Conservation (phyloP, 345 rosid genomes). For the Aegle marmelos region DNA sequence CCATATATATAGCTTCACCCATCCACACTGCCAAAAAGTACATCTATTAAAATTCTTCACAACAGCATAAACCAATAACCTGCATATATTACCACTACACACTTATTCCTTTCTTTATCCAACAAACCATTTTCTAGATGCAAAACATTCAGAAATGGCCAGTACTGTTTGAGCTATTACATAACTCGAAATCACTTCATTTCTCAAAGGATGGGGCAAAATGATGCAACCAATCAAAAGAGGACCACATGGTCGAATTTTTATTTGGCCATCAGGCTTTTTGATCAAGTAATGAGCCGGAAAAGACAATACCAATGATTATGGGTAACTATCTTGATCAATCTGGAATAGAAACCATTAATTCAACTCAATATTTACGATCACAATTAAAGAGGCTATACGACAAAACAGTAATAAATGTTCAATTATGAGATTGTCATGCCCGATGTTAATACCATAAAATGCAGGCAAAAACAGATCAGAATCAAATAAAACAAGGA, state of each 20-base stretch:
- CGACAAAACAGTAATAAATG: not conserved
- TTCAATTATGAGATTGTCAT: not conserved
- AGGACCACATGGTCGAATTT: not conserved
- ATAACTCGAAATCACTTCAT: not conserved
- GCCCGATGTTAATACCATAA: not conserved
- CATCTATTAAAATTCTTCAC: not conserved
- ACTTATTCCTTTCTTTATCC: not conserved
- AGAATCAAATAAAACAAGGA: constrained; percentile 2
- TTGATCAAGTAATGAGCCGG: not conserved
- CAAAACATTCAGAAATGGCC: not conserved
- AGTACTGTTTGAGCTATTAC: not conserved
- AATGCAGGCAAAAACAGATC: not conserved
- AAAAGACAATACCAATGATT: constrained; percentile 4
- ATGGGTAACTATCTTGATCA: not conserved
- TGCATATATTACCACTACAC: not conserved
- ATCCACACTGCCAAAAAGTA: not conserved
- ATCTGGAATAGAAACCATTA: not conserved
- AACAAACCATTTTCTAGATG: too few species aligned
- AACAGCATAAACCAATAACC: not conserved
- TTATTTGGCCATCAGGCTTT: not conserved
- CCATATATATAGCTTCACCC: not conserved
- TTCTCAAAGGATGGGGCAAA: not conserved
- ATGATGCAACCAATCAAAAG: not conserved
- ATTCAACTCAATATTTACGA: not conserved
- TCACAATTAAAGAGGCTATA: not conserved